Evolutionary conservation across 2,329 filamentous ascomycete species (phyloP), one percentile per base, ranked within the genome.

Genomic region (Aspergillus flavus): DNA sequence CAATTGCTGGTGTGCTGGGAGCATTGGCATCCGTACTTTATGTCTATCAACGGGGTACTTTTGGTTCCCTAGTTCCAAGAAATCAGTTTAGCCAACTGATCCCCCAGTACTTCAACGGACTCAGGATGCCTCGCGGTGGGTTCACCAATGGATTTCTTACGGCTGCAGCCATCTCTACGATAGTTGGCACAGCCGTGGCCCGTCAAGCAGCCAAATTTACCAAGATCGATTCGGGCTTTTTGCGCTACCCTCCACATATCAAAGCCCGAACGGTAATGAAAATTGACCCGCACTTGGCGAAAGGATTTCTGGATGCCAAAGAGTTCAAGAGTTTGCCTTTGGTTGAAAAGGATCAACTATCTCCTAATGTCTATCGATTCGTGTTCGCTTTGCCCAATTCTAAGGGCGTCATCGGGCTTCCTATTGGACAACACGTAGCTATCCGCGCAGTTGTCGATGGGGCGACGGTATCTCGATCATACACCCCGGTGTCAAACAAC

Each of bases 371-470:
- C 0, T 85, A 80, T 71, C 78, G 78, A 26, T 77, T 85, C 12
- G 73, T 78, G 6, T 86, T 87, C 45, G 72, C 77, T 30, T 78
- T 87, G 2, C 85, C 85, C 0, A 76, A 75, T 0, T 66, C 73
- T 0, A 68, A 71, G 10, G 78, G 80, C 2, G 76, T 85, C 0
- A 78, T 87, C 2, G 85, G 85, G 2, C 78, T 88, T 10, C 86
- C 86, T 0, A 84, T 82, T 9, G 85, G 86, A 6, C 85, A 87
- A 68, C 85, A 87, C 65, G 79, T 87, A 4, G 79, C 84, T 50
- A 83, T 87, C 62, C 80, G 80, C 59, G 83, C 83, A 2, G 74
- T 72, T 2, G 71, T 86, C 12, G 75, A 83, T 46, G 82, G 81
- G 6, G 74, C 83, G 63, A 68, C 74, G 0, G 80, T 87, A 10